A percentile compares a stretch with the other conserved stretches of the same genome.
Conservation (phyloP, 768 basidiomycete genomes). For the Leccinellum luteum region DNA sequence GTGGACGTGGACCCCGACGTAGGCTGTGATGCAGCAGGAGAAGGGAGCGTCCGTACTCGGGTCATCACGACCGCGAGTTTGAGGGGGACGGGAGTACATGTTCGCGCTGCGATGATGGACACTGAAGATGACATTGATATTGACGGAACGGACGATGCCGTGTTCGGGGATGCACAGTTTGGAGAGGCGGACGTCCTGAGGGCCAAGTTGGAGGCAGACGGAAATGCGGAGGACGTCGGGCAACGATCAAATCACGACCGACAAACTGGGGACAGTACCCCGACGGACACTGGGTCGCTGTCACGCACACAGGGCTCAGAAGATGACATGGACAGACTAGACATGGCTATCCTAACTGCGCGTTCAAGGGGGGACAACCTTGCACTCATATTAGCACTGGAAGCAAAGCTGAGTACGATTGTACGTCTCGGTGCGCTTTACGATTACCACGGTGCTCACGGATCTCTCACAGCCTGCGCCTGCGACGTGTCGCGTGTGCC, state of each 20-base stretch:
- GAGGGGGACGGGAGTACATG: constrained; percentile 68
- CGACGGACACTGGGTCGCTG: background rate
- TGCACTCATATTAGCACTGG: constrained; percentile 53
- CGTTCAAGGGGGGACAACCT: constrained; percentile 45
- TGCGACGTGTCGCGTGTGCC: constrained; percentile 68
- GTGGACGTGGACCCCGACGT: constrained; percentile 32
- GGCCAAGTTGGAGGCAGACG: constrained; percentile 35
- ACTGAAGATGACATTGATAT: constrained; percentile 80
- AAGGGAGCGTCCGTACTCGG: constrained; percentile 41
- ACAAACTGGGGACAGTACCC: constrained; percentile 35
- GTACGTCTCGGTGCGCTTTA: constrained; percentile 39
- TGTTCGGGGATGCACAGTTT: constrained; percentile 73
- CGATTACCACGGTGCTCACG: constrained; percentile 29
- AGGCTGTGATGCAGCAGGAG: constrained; percentile 37
- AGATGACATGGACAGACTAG: constrained; percentile 44
- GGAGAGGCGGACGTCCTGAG: constrained; percentile 65
- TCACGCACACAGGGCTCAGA: background rate
- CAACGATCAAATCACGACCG: constrained; percentile 23
- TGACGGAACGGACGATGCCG: constrained; percentile 68
- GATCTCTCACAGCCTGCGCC: constrained; percentile 16
- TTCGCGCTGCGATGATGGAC: constrained; percentile 55
- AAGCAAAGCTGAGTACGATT: constrained; percentile 57
- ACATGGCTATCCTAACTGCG: constrained; percentile 49
- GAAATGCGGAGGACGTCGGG: constrained; percentile 9
- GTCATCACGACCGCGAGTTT: constrained; percentile 36